Percentiles rank a stretch among this genome's conserved stretches.
Conservation (phyloP, 2,329 filamentous ascomycete genomes). For the Penicillium brasilianum region DNA sequence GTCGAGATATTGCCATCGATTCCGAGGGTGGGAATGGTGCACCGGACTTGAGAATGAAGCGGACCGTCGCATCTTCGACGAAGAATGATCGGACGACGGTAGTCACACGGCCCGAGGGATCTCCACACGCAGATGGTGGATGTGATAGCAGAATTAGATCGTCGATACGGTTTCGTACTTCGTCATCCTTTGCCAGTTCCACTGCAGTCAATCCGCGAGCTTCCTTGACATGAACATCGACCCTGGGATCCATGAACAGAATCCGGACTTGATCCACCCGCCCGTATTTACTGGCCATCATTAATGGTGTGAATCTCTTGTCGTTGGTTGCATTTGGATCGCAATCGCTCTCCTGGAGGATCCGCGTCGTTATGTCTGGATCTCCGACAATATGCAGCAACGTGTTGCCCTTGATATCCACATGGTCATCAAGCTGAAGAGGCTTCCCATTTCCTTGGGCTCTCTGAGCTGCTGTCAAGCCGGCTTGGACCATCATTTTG, state of each 20-base stretch:
- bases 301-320: conserved; percentile 90
- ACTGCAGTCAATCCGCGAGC: conserved; percentile 88
- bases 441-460: conserved; percentile 77
- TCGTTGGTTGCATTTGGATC: conserved; percentile 96
- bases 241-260: conserved; percentile 83
- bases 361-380: conserved; percentile 71
- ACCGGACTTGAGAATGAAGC: conserved; percentile 91
- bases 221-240: conserved; percentile 84
- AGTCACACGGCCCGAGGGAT: conserved; percentile 79
- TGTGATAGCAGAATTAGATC: conserved; percentile 85
- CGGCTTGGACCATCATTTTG: conserved; percentile 81
- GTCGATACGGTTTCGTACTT: conserved; percentile 94
- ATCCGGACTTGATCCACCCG: conserved; percentile 89
- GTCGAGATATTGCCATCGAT: conserved; percentile 43
- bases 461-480: conserved; percentile 72
- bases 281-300: conserved; percentile 98
- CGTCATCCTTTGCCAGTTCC: conserved; percentile 96
- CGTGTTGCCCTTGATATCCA: conserved; percentile 92
- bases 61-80: conserved; percentile 92
- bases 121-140: conserved; percentile 56
- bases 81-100: conserved; percentile 95
- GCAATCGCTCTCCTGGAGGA: conserved; percentile 85
- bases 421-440: conserved; percentile 90
- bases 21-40: conserved; percentile 63
- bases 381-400: conserved; percentile 95